Base-by-base conservation (phyloP, 2,329 filamentous ascomycete species). In the Tolypocladium sp. region DNA sequence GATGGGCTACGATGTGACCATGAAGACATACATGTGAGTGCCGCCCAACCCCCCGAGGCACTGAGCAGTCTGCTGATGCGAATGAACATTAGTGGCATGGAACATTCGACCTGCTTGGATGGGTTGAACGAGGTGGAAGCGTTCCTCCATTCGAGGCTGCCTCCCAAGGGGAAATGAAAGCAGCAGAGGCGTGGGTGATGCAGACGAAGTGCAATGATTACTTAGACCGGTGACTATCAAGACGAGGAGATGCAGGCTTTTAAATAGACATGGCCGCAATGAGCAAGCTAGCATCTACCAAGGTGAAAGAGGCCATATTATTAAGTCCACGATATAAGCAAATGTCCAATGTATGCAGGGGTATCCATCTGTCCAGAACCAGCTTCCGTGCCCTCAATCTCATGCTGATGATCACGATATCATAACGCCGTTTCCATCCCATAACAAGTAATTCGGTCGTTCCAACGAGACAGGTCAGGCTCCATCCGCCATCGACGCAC, bases 81-180 rank as follows among this genome's bases (percentile, higher is more conserved):
- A 15, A 0, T 2, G 12, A 0, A 1, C 8, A 22, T 13, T 55
- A 90, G 87, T 60, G 82, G 82, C 13, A 82, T 97, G 70, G 79
- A 79, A 17, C 93, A 97, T 71, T 89, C 86, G 6, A 91, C 91
- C 2, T 87, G 86, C 65, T 79, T 85, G 6, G 78, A 88, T 62
- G 93, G 97, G 76, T 84, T 97, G 58, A 84, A 94, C 62, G 89
- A 96, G 66, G 78, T 97, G 22, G 91, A 94, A 74, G 71, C 67
- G 1, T 86, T 83, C 62, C 63, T 87, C 57, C 71, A 66, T 40
- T 69, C 74, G 59, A 73, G 73, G 52, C 72, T 86, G 57, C 79
- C 81, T 6, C 67, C 75, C 0, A 62, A 66, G 56, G 60, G 56
- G 15, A 57, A 61, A 41, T 60, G 40, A 57, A 10, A 12, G 33